Percentiles rank a stretch among this genome's conserved stretches.
Conservation (phyloP, 495 filamentous ascomycete genomes). For the Penicillium turbatum region DNA sequence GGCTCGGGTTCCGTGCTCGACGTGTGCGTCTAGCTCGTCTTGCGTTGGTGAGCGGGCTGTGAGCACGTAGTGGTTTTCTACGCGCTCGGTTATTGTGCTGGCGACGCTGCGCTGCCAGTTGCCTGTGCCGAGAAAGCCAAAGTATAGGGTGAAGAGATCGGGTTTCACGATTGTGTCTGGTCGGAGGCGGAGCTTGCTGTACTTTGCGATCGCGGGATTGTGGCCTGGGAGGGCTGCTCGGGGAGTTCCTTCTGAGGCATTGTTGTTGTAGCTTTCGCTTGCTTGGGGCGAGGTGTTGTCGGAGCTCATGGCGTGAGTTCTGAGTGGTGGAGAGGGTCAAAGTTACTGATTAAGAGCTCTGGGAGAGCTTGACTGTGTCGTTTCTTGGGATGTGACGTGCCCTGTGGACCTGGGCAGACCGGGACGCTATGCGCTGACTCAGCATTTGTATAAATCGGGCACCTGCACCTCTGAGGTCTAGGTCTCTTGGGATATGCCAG, state of each 20-base stretch:
- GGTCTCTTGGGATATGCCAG: too few species aligned
- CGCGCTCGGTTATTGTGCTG: conserved; percentile 6
- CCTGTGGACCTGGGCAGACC: neutral
- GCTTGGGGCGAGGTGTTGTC: conserved; percentile 23
- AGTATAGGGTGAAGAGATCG: conserved; percentile 26
- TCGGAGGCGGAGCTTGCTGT: conserved; percentile 14
- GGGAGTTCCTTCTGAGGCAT: conserved; percentile 7
- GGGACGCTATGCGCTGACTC: neutral
- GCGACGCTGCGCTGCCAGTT: conserved; percentile 17
- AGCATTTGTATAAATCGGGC: neutral
- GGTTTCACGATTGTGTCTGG: conserved; percentile 20
- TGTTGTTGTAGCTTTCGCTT: neutral
- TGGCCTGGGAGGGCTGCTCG: neutral
- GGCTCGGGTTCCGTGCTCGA: conserved; percentile 15
- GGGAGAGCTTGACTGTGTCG: neutral
- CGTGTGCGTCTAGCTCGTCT: conserved; percentile 35
- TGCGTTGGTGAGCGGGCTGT: conserved; percentile 30
- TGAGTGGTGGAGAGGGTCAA: neutral
- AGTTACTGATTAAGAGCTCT: neutral
- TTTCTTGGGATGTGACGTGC: neutral
- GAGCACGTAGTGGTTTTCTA: conserved; percentile 18
- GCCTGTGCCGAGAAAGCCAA: conserved; percentile 27
- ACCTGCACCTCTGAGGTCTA: neutral
- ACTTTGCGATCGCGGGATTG: conserved; percentile 13
- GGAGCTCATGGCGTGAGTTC: conserved; percentile 19